Conservation (phyloP, 164 flowering plant genomes). For the Umbilicus rupestris region DNA sequence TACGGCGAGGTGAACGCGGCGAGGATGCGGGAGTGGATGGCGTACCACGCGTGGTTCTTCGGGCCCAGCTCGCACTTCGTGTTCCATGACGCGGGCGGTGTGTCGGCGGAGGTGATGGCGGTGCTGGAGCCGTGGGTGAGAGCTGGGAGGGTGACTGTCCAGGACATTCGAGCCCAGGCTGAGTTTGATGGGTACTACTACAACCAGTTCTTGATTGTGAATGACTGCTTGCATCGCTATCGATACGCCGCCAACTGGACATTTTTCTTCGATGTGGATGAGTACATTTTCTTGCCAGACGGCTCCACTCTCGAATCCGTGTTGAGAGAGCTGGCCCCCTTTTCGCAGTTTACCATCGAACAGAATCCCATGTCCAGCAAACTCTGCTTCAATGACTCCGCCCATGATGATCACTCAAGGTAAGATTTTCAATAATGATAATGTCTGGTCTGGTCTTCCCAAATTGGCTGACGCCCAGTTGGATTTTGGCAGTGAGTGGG, state of each 20-base stretch:
- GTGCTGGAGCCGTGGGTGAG: constrained; percentile 58
- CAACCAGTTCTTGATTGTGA: constrained; percentile 58
- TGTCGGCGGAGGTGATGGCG: constrained; percentile 32
- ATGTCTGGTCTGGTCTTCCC: too few species aligned
- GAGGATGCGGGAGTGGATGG: constrained; percentile 60
- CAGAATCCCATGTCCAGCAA: constrained; percentile 56
- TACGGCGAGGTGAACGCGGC: constrained; percentile 48
- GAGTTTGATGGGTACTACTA: constrained; percentile 51
- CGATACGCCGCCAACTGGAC: constrained; percentile 53
- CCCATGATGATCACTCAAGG: too few species aligned
- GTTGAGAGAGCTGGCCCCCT: constrained; percentile 29
- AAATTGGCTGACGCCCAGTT: too few species aligned
- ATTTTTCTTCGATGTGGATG: constrained; percentile 59
- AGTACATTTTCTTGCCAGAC: constrained; percentile 48
- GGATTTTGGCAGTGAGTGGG: constrained; percentile 34
- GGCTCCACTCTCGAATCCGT: constrained; percentile 37
- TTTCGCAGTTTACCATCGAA: constrained; percentile 63
- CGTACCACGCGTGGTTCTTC: constrained; percentile 61
- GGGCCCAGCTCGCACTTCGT: constrained; percentile 55
- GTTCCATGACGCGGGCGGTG: constrained; percentile 64
- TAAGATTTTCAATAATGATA: too few species aligned
- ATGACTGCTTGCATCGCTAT: constrained; percentile 54
- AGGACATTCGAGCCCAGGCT: constrained; percentile 46
- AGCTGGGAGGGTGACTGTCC: constrained; percentile 41
- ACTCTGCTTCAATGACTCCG: constrained; percentile 28